These are phyloP conservation scores for Hemileccinum impolitum DNA, from an alignment of 768 basidiomycete genomes.

Conservation along the genomic window DNA sequence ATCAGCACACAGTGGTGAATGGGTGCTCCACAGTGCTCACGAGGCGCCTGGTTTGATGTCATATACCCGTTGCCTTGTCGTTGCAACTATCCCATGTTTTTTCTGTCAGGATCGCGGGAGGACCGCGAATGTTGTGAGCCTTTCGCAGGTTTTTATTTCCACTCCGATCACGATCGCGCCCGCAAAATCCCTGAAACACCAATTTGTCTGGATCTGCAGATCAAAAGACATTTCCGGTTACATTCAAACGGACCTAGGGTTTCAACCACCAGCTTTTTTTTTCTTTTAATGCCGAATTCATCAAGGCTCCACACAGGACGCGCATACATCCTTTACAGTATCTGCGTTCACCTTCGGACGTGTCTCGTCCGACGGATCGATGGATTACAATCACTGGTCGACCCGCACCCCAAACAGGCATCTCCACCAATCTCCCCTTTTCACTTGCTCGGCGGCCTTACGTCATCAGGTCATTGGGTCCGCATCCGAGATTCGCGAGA, in stretches of 20 bases:
- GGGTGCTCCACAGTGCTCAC: neutral
- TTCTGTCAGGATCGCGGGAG: slow-evolving; percentile 2
- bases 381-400: neutral
- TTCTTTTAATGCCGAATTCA: neutral
- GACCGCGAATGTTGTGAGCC: neutral
- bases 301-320: neutral
- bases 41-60: neutral
- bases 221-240: slow-evolving; percentile 7
- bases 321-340: neutral
- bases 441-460: slow-evolving; percentile 8
- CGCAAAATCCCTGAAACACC: slow-evolving; percentile 6
- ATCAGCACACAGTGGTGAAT: too few species aligned
- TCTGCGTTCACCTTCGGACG: neutral
- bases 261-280: too few species aligned
- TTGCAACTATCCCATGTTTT: neutral
- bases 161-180: slow-evolving; percentile 24
- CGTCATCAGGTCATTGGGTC: slow-evolving; percentile 8
- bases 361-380: neutral
- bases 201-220: slow-evolving; percentile 12
- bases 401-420: neutral
- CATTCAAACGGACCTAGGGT: slow-evolving; percentile 1
- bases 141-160: slow-evolving; percentile 1
- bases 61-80: neutral
- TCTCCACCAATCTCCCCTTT: neutral
- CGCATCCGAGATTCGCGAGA: slow-evolving; percentile 3